A percentile compares a stretch with the other conserved stretches of the same genome.
Evolutionary conservation across 2,329 filamentous ascomycete genomes (phyloP).

Genomic region (Phialophora verrucosa): DNA sequence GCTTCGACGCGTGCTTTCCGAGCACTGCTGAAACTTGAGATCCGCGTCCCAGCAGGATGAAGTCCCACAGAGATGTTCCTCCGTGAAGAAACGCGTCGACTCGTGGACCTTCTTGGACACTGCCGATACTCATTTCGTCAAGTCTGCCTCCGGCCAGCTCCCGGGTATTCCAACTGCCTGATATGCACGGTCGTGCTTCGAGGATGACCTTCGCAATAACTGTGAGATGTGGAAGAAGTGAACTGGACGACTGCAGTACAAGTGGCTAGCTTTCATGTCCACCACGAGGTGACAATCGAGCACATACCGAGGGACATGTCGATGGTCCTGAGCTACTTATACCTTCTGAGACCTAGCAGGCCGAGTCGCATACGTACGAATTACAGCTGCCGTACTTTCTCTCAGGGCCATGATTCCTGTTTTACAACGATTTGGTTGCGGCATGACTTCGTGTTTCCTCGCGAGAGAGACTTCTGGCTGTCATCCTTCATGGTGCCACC

Average conservation of each 20-base stretch:
- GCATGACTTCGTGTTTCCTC: neutral
- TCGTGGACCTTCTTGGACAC: constrained; percentile 10
- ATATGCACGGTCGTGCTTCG: neutral
- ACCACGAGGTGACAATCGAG: neutral
- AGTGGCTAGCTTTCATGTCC: neutral
- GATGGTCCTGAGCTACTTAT: constrained; percentile 13
- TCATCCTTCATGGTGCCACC: constrained; percentile 2
- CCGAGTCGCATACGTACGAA: neutral
- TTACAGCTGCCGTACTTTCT: neutral
- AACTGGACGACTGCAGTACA: neutral
- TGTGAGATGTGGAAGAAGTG: neutral
- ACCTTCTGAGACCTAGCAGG: neutral
- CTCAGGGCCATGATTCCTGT: neutral
- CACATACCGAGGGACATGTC: neutral
- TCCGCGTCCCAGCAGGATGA: constrained; percentile 15
- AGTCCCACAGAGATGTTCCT: constrained; percentile 22
- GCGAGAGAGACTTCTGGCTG: neutral
- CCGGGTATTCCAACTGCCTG: neutral
- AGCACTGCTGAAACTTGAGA: neutral
- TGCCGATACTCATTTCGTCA: constrained; percentile 4
- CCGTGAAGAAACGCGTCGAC: constrained; percentile 25
- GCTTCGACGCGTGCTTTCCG: constrained; percentile 1
- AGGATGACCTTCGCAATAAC: neutral
- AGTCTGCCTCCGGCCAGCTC: constrained; percentile 10
- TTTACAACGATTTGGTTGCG: neutral